Conservation (phyloP, 495 filamentous ascomycete species). For the Filosporella fistucella region DNA sequence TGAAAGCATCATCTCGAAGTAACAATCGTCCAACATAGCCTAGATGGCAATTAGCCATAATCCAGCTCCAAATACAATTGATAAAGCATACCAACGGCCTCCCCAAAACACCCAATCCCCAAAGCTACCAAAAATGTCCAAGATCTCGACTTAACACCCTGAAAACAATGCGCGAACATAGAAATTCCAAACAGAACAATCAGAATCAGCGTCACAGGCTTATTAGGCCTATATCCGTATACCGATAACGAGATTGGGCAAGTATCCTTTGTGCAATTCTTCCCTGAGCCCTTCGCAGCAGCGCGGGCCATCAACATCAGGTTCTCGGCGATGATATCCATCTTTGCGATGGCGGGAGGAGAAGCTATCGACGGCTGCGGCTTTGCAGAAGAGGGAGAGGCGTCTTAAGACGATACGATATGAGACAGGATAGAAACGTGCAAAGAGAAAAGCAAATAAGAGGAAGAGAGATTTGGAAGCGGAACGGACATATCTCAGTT, state of each 20-base stretch:
- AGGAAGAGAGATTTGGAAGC: no score
- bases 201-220: not conserved
- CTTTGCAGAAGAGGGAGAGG: no score
- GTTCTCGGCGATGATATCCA: not conserved
- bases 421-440: no score
- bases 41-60: not conserved
- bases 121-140: not conserved
- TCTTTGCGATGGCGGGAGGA: not conserved
- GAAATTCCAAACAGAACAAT: not conserved
- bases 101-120: not conserved
- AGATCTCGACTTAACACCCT: not conserved
- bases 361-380: no score
- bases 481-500: no score
- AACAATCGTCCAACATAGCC: not conserved
- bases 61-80: not conserved
- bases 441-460: no score
- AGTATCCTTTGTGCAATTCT: not conserved
- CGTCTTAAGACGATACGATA: no score
- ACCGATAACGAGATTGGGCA: not conserved
- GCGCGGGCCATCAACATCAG: not conserved
- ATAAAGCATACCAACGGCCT: not conserved
- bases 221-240: not conserved
- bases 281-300: not conserved
- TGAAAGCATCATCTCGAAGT: conserved; percentile 1
- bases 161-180: not conserved